Base-by-base conservation (phyloP, 2,329 filamentous ascomycete species). In the Curvularia eragrostidis region DNA sequence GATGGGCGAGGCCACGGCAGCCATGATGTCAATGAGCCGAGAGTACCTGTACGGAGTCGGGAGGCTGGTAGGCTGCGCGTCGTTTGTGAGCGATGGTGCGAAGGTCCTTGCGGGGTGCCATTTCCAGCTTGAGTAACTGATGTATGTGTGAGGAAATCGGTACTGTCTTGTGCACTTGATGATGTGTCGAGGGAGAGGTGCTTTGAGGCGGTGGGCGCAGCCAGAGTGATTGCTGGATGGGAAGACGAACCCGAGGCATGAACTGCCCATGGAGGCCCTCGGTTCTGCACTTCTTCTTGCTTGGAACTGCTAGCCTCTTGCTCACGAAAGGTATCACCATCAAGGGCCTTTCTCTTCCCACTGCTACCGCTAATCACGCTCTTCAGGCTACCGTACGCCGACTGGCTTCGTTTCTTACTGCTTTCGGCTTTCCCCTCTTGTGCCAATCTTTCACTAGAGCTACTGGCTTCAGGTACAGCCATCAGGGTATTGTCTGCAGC, bases 381-480 rank as follows among this genome's bases (percentile, higher is more conserved):
- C 61, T 77, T 77, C 58, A 77, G 49, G 52, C 75, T 76, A 23
- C 75, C 74, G 51, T 77, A 77, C 23, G 75, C 75, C 8, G 74
- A 77, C 42, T 71, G 72, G 41, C 71, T 75, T 38, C 73, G 61
- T 58, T 70, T 74, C 54, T 66, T 74, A 32, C 59, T 69, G 34
- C 64, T 66, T 8, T 54, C 60, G 10, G 47, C 60, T 48, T 48
- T 67, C 23, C 61, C 64, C 42, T 74, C 74, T 42, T 73, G 71
- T 13, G 74, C 74, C 18, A 78, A 52, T 41, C 72, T 65, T 63
- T 79, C 77, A 58, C 79, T 81, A n/a, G 78, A 79, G 47, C 78
- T 80, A 64, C 78, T 81, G 5, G 75, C 79, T 69, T 82, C 80
- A 8, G 80, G 79, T 44, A 82, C 80, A 32, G 77, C 78, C 52